These are phyloP conservation scores for Vigna reflexopilosa DNA, from an alignment of 306 rosid genomes.

Conservation along the genomic window DNA sequence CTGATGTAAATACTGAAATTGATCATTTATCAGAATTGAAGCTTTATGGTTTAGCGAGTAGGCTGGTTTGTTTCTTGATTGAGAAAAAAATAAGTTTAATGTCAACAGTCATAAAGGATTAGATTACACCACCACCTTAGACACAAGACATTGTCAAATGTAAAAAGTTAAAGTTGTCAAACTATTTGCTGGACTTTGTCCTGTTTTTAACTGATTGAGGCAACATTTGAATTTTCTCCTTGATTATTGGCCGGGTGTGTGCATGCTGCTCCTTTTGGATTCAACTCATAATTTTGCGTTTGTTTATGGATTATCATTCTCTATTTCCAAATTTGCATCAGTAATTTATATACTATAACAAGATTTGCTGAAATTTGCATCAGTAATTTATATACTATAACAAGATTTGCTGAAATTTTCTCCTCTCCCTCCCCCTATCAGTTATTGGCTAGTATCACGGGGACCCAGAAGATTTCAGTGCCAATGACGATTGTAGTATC, in stretches of 20 bases:
- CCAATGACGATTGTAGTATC: slow-evolving; percentile 94
- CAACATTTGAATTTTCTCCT: slow-evolving; percentile 10
- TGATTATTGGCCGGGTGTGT: slow-evolving; percentile 10
- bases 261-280: slow-evolving; percentile 14
- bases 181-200: not conserved
- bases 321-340: not conserved
- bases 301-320: slow-evolving; percentile 13
- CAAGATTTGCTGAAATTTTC: slow-evolving; percentile 10
- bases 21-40: not conserved
- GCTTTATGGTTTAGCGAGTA: too few relatives aligned
- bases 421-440: slow-evolving; percentile 39
- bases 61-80: not conserved
- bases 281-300: not conserved
- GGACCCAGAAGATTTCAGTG: slow-evolving; percentile 84
- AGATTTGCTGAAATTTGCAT: slow-evolving; percentile 10
- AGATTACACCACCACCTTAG: not conserved
- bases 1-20: not conserved
- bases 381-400: slow-evolving; percentile 23
- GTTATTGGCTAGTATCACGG: slow-evolving; percentile 84
- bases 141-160: too few relatives aligned
- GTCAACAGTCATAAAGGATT: not conserved
- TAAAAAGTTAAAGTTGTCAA: too few relatives aligned
- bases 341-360: slow-evolving; percentile 24
- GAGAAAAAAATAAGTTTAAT: not conserved
- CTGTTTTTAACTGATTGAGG: slow-evolving; percentile 22